phyloP scores from a whole-genome alignment of 352 stramenopile genomes.

The Phytophthora foliorum region DNA sequence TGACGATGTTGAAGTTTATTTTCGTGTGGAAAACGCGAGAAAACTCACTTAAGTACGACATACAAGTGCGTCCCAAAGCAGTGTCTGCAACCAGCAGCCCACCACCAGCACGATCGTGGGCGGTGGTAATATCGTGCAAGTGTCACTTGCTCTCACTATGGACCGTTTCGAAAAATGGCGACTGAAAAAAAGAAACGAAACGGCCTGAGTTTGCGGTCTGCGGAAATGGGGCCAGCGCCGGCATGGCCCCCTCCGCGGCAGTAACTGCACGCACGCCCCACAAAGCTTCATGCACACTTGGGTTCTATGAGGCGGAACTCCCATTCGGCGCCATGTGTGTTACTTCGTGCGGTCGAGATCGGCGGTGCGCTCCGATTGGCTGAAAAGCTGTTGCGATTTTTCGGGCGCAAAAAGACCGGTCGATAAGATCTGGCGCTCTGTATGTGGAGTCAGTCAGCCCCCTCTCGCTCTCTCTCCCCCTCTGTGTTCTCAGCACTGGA shows the following conservation, averaged over 20 bases:
- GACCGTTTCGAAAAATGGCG: neutral
- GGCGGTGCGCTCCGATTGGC: conserved; percentile 17
- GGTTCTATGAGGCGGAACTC: neutral
- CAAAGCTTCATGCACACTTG: no score
- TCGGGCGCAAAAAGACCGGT: neutral
- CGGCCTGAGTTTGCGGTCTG: neutral
- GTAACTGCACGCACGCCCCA: neutral
- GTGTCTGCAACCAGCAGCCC: no score
- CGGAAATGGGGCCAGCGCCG: neutral
- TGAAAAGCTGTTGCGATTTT: conserved; percentile 20
- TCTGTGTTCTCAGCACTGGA: conserved; percentile 25
- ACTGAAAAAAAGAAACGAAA: conserved; percentile 1
- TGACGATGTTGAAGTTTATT: neutral
- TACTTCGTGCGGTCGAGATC: conserved; percentile 35
- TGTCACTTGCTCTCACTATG: neutral
- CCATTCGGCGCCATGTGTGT: conserved; percentile 11
- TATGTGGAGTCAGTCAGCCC: conserved; percentile 34
- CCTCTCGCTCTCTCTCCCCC: conserved; percentile 41
- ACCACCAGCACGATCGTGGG: no score
- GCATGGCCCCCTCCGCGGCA: neutral
- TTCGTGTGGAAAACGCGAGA: neutral
- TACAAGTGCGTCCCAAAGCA: no score
- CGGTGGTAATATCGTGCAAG: neutral
- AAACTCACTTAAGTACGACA: no score
- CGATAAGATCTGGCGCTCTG: conserved; percentile 28